Evolutionary conservation across 345 rosid genomes (phyloP).

Genomic region (Eucalyptus coolabah): DNA sequence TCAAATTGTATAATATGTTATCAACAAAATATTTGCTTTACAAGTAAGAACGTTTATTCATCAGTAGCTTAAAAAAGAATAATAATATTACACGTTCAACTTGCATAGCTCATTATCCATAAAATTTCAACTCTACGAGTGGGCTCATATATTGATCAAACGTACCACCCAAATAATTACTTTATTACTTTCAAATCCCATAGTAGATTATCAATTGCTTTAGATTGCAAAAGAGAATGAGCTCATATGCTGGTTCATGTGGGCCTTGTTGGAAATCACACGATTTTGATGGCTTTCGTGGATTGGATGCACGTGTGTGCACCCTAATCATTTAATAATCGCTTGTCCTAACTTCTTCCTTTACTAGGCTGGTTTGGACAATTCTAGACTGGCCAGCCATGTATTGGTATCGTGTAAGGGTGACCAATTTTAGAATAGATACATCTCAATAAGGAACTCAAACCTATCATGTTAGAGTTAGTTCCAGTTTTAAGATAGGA

Average conservation of each 20-base stretch:
- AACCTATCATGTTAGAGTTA: not conserved
- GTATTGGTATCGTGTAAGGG: not conserved
- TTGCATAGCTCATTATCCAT: not conserved
- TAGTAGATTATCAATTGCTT: not conserved
- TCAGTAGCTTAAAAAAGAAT: not conserved
- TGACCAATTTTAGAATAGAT: too few relatives aligned
- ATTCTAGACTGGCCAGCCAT: not conserved
- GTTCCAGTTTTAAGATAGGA: too few relatives aligned
- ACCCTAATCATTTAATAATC: not conserved
- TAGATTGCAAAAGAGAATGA: not conserved
- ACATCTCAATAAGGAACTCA: not conserved
- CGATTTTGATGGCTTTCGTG: not conserved
- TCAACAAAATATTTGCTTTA: not conserved
- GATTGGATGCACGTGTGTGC: not conserved
- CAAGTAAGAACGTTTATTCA: not conserved
- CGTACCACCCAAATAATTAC: not conserved
- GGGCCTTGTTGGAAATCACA: not conserved
- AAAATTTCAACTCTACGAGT: not conserved
- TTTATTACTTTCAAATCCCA: not conserved
- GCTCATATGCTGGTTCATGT: not conserved
- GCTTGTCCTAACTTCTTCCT: not conserved
- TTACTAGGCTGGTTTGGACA: not conserved
- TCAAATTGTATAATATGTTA: not conserved
- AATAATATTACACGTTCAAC: not conserved
- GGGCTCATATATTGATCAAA: not conserved